These are phyloP conservation scores for Hydnomerulius pinastri DNA, from an alignment of 768 basidiomycete genomes.

Conservation along the genomic window DNA sequence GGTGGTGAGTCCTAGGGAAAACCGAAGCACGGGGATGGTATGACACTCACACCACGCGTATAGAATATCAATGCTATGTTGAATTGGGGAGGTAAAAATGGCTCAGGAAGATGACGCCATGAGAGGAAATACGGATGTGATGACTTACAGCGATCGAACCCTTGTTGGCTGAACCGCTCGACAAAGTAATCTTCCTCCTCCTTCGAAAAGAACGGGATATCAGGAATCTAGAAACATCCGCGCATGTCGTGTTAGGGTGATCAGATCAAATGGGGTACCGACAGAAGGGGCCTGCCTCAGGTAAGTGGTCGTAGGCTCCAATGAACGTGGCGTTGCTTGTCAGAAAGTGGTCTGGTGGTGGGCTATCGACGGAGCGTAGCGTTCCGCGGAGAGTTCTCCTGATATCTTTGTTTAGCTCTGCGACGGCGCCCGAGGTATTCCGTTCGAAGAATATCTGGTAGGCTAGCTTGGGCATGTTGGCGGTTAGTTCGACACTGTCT, in stretches of 20 bases:
- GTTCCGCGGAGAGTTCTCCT: constrained; percentile 59
- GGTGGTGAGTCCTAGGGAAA: not conserved
- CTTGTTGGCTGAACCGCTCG: constrained; percentile 56
- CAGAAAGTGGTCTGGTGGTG: constrained; percentile 59
- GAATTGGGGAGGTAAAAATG: not conserved
- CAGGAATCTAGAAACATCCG: constrained; percentile 48
- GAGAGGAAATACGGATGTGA: not conserved
- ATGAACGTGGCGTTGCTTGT: constrained; percentile 51
- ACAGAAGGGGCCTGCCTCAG: constrained; percentile 36
- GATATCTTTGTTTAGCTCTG: constrained; percentile 58
- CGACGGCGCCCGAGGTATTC: constrained; percentile 46
- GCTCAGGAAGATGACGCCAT: not conserved
- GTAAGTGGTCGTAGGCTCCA: constrained; percentile 48
- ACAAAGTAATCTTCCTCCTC: constrained; percentile 75
- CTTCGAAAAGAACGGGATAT: constrained; percentile 57
- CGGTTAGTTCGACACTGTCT: constrained; percentile 43
- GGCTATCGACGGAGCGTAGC: constrained; percentile 50
- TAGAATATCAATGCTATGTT: constrained; percentile 66
- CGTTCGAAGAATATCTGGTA: constrained; percentile 68
- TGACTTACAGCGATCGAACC: constrained; percentile 62
- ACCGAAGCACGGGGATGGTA: not conserved
- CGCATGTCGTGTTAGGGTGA: not conserved
- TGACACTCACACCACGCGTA: constrained; percentile 45
- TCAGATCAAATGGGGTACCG: too few relatives aligned
- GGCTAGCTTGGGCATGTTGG: constrained; percentile 49